Percentiles rank a stretch among this genome's conserved stretches.
phyloP scores from a whole-genome alignment of 306 rosid species.

The Ormosia semicastrata region DNA sequence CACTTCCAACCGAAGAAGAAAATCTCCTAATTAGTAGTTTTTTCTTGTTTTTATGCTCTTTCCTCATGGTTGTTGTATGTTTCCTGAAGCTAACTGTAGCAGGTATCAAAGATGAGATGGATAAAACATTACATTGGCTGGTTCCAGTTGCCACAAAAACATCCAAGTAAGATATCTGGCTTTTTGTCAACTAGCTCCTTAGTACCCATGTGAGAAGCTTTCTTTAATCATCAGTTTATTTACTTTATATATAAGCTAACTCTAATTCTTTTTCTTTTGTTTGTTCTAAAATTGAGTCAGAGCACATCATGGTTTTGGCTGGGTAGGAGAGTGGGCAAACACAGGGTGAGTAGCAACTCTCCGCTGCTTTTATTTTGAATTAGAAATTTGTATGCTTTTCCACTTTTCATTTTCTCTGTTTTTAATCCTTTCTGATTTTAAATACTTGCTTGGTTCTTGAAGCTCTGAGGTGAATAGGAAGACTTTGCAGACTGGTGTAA shows the following conservation, averaged over 20 bases:
- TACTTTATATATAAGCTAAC: constrained; percentile 17
- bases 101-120: constrained; percentile 76
- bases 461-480: constrained; percentile 57
- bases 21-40: not conserved
- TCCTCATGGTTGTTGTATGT: constrained; percentile 3
- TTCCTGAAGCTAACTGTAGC: constrained; percentile 56
- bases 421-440: not conserved
- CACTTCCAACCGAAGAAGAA: constrained; percentile 11
- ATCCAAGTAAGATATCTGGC: constrained; percentile 58
- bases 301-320: constrained; percentile 90
- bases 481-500: constrained; percentile 40
- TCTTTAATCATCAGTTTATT: not conserved
- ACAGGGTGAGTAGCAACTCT: constrained; percentile 57
- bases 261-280: constrained; percentile 23
- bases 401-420: not conserved
- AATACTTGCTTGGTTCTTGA: constrained; percentile 23
- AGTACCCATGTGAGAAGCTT: not conserved
- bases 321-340: constrained; percentile 95
- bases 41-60: not conserved
- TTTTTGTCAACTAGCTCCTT: constrained; percentile 17
- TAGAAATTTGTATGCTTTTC: not conserved
- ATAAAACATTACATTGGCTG: constrained; percentile 72
- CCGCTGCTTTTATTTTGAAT: not conserved
- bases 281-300: constrained; percentile 43
- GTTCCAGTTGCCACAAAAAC: constrained; percentile 81